Evolutionary conservation across 306 rosid genomes (phyloP), one percentile per base, ranked within the genome.

Genomic region (Oemleria cerasiformis): DNA sequence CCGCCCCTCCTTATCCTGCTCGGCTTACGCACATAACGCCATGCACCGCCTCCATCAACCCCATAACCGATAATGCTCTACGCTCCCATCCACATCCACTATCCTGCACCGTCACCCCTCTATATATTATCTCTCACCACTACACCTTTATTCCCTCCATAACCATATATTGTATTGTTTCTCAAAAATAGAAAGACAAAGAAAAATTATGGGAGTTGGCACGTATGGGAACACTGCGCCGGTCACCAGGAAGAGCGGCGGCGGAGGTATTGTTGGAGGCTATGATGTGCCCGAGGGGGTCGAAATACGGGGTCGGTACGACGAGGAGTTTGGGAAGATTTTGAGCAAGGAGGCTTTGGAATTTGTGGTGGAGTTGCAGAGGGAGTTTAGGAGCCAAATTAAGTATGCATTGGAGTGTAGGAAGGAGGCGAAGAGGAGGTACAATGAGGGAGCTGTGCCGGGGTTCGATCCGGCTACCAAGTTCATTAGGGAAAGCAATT

Each of bases 221-320:
- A 74, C 77, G 47, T 16, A 81, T 60, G 77, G 74, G 75, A 5
- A 42, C 70, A 39, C 73, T 3, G 30, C 72, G 23, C 34, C 78
- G 16, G 61, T 25, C 71, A 44, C 5, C 10, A 74, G 60, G 23
- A 75, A 48, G 50, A 56, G 43, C 12, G 51, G 58, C 53, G 11
- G 72, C 11, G 56, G 42, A 12, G 60, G 5, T 2, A 30, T 30
- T 11, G 75, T 16, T 16, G 62, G 63, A 7, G 71, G 81, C 71
- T 93, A 91, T 53, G 92, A 94, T 15, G 83, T 79, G 40, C 94
- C 95, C 14, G 88, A 87, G 43, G 90, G 87, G 63, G 91, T 91
- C 54, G 97, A 91, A 49, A 81, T 91, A 50, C 57, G 86, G 41
- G 98, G 97, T 65, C 79, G 95, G 36, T 91, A 87, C 4, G 92